These are phyloP conservation scores for Urtica urens DNA, from an alignment of 306 rosid genomes.

Conservation along the genomic window DNA sequence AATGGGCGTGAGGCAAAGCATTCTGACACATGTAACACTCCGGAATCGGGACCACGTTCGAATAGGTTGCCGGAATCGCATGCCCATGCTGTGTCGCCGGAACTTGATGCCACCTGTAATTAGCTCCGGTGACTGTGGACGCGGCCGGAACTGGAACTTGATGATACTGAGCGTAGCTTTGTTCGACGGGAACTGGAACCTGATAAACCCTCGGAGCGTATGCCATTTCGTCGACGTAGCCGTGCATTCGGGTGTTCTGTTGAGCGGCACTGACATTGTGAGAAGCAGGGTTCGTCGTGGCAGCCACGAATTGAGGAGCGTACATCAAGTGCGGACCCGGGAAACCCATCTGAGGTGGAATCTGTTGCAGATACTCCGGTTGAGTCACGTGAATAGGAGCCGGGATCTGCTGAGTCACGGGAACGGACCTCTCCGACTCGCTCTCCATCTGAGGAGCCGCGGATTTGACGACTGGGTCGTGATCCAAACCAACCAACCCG, in stretches of 20 bases:
- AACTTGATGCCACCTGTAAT: slow-evolving; percentile 58
- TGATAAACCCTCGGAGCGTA: slow-evolving; percentile 49
- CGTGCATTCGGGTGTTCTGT: slow-evolving; percentile 33
- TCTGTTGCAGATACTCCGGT: slow-evolving; percentile 46
- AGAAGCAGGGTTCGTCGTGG: slow-evolving; percentile 37
- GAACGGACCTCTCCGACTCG: slow-evolving; percentile 40
- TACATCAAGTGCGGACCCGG: slow-evolving; percentile 41
- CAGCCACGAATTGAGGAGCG: slow-evolving; percentile 27
- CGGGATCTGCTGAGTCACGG: slow-evolving; percentile 41
- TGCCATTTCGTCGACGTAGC: slow-evolving; percentile 40
- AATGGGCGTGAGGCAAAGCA: slow-evolving; percentile 77
- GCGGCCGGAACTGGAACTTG: slow-evolving; percentile 49
- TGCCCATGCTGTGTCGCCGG: slow-evolving; percentile 36
- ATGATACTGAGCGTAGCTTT: slow-evolving; percentile 39
- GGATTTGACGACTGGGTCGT: slow-evolving; percentile 25
- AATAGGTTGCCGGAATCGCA: slow-evolving; percentile 47
- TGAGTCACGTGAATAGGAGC: slow-evolving; percentile 26
- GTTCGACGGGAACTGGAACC: slow-evolving; percentile 57
- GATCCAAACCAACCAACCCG: slow-evolving; percentile 29
- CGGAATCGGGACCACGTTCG: slow-evolving; percentile 31
- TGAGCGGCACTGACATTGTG: slow-evolving; percentile 37
- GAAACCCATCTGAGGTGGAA: slow-evolving; percentile 49
- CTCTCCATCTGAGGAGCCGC: slow-evolving; percentile 35
- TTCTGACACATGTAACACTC: slow-evolving; percentile 67
- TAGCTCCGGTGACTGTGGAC: slow-evolving; percentile 37